Conservation (phyloP, 805 yeast genomes). For the Metschnikowia reukaufii region DNA sequence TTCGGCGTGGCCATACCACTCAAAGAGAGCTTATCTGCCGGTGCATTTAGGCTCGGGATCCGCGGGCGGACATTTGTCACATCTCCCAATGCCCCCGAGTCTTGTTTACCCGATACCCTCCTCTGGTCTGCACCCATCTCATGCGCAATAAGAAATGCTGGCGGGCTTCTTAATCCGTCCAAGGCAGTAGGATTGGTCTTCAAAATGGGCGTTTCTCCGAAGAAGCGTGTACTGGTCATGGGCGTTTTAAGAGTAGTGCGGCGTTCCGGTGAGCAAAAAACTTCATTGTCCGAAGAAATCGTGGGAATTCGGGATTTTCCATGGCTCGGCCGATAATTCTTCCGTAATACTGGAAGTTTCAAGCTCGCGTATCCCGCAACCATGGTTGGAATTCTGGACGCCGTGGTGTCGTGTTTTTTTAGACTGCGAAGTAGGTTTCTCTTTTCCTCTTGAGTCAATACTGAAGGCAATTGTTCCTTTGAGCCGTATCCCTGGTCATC, state of each 20-base stretch:
- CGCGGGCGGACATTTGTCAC: conserved; percentile 6
- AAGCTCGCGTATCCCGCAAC: conserved; percentile 19
- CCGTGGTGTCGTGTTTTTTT: background rate
- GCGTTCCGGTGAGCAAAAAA: conserved; percentile 28
- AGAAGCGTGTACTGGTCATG: background rate
- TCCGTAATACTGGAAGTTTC: conserved; percentile 28
- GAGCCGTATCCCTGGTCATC: background rate
- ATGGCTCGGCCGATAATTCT: conserved; percentile 13
- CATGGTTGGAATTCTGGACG: conserved; percentile 30
- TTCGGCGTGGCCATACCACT: conserved; percentile 20
- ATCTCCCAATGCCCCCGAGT: conserved; percentile 4
- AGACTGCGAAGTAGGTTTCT: background rate
- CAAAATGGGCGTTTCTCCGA: conserved; percentile 5
- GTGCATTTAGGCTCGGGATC: conserved; percentile 4
- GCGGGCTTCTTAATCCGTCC: conserved; percentile 10
- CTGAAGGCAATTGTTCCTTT: background rate
- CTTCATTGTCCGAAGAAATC: conserved; percentile 31
- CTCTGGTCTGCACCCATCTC: background rate
- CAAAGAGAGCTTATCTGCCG: conserved; percentile 15
- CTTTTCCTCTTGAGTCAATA: background rate
- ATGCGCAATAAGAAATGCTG: conserved; percentile 11
- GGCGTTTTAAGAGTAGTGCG: conserved; percentile 5
- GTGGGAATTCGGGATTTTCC: conserved; percentile 27
- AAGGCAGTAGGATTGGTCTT: conserved; percentile 1
- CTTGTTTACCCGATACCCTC: background rate